A percentile compares a stretch with the other conserved stretches of the same genome.
Conservation (phyloP, 441 rosid species). For the Bocquillonia castaneifolia region DNA sequence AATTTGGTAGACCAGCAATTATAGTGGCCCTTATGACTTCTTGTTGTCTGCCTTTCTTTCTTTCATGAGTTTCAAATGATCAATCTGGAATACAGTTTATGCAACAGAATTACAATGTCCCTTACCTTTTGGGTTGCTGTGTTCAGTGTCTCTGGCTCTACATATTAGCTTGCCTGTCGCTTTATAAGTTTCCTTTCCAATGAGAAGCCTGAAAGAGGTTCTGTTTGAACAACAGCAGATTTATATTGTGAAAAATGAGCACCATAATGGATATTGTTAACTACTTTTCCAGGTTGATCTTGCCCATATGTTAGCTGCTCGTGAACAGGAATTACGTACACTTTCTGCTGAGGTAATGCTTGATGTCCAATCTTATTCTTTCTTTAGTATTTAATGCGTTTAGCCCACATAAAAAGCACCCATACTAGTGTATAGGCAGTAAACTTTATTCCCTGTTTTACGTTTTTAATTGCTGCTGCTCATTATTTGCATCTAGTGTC, state of each 20-base stretch:
- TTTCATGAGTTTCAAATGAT: neutral
- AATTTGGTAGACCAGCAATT: neutral
- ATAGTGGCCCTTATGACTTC: neutral
- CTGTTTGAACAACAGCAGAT: constrained; percentile 6
- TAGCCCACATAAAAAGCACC: neutral
- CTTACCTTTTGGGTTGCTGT: neutral
- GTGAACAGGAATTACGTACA: constrained; percentile 89
- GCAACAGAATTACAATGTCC: neutral
- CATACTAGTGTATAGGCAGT: neutral
- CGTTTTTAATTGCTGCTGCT: neutral
- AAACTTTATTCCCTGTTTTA: too few species aligned
- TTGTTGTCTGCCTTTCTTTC: neutral
- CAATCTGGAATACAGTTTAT: neutral
- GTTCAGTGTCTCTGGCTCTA: neutral
- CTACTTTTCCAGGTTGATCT: constrained; percentile 68
- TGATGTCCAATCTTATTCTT: constrained; percentile 5
- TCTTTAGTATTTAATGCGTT: neutral
- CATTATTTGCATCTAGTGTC: neutral
- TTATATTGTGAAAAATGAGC: neutral
- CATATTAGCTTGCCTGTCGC: neutral
- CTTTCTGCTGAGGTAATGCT: constrained; percentile 85
- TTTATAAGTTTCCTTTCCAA: neutral
- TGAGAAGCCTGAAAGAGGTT: neutral
- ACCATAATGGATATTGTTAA: constrained; percentile 15
- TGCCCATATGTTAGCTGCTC: constrained; percentile 90